Percentiles rank a stretch among this genome's conserved stretches.
These are phyloP conservation scores for Striga asiatica DNA, from an alignment of 257 asterid genomes.

Conservation along the genomic window DNA sequence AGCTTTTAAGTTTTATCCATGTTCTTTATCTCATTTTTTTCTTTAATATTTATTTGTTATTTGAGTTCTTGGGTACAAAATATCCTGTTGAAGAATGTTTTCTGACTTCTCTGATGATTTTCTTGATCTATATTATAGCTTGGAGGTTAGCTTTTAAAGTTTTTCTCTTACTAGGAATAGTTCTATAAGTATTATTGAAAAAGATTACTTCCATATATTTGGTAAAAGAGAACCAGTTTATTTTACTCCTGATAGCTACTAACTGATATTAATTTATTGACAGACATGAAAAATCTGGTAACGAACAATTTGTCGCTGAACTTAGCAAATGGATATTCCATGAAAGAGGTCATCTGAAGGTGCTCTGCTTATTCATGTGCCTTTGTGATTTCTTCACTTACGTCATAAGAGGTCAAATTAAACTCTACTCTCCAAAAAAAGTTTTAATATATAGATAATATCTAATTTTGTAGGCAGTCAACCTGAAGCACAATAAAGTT, in stretches of 20 bases:
- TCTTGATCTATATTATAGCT: not conserved
- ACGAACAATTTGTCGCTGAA: conserved; percentile 65
- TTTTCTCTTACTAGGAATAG: too few relatives aligned
- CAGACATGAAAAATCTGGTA: conserved; percentile 72
- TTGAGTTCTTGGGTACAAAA: not conserved
- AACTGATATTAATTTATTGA: conserved; percentile 15
- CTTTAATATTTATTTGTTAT: not conserved
- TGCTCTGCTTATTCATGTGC: conserved; percentile 11
- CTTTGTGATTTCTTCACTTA: not conserved
- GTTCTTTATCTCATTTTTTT: not conserved
- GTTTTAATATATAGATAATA: not conserved
- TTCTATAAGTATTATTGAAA: too few relatives aligned
- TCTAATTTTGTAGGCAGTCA: conserved; percentile 44
- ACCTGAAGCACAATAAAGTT: conserved; percentile 63
- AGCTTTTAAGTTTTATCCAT: conserved; percentile 2
- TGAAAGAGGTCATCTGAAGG: conserved; percentile 87
- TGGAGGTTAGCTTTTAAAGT: not conserved
- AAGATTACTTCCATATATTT: too few relatives aligned
- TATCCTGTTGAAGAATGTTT: not conserved
- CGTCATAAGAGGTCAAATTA: conserved; percentile 1
- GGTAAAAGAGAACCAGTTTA: not conserved
- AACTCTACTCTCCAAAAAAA: not conserved
- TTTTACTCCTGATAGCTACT: conserved; percentile 16
- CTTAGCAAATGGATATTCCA: conserved; percentile 89
- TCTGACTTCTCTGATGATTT: not conserved